Conservation (phyloP, 805 yeast genomes). For the Saccharomycopsis malanga region DNA sequence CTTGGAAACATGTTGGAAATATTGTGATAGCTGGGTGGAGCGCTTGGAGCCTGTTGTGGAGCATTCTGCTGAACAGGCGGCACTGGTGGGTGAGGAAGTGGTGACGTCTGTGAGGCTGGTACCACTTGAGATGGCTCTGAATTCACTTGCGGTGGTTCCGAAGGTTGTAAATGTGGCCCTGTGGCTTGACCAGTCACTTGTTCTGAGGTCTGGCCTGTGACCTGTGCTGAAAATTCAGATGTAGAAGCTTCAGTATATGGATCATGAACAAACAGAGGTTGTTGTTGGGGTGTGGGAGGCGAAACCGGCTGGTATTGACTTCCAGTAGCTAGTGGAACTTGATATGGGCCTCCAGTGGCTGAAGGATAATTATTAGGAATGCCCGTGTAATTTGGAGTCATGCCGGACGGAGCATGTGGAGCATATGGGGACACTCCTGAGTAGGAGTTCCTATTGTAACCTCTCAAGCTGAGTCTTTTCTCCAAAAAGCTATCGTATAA, state of each 20-base stretch:
- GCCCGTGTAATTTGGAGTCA: neutral
- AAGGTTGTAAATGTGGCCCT: too few relatives aligned
- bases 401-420: neutral
- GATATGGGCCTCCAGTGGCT: neutral
- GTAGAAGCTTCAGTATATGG: neutral
- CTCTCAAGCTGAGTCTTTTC: constrained; percentile 30
- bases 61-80: neutral
- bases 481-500: constrained; percentile 75
- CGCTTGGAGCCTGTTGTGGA: neutral
- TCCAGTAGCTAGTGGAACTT: constrained; percentile 3
- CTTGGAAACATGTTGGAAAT: constrained; percentile 5
- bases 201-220: neutral
- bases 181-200: too few relatives aligned
- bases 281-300: neutral
- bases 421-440: neutral
- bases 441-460: constrained; percentile 9
- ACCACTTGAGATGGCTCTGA: neutral
- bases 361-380: neutral
- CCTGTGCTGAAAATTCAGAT: neutral
- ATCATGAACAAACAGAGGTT: neutral
- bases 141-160: neutral
- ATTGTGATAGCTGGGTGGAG: neutral
- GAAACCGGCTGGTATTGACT: neutral
- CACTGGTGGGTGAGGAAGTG: constrained; percentile 1
- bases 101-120: neutral